Conservation (phyloP, 352 stramenopile genomes). For the Pythium aphanidermatum region DNA sequence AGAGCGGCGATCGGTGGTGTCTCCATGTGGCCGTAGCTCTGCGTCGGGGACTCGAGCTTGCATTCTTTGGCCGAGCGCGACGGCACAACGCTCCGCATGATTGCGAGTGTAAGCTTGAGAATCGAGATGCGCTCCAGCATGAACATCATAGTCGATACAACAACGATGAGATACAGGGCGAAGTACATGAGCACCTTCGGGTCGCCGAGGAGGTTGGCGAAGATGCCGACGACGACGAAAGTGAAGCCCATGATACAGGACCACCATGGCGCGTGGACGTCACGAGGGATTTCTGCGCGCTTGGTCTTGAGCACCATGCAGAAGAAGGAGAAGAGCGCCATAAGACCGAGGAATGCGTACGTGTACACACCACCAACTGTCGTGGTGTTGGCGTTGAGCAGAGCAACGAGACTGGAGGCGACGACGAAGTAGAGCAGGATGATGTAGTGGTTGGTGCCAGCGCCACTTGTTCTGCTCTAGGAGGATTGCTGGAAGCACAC, state of each 20-base stretch:
- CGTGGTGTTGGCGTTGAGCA: constrained; percentile 72
- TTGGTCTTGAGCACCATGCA: constrained; percentile 85
- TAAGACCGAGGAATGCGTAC: constrained; percentile 81
- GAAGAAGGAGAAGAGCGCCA: constrained; percentile 74
- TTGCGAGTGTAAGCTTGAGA: constrained; percentile 20
- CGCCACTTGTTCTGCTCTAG: constrained; percentile 58
- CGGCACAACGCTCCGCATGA: neutral
- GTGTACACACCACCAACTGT: constrained; percentile 85
- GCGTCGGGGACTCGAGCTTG: neutral
- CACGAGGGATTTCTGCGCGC: constrained; percentile 62
- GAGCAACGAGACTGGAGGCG: constrained; percentile 60
- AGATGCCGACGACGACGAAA: constrained; percentile 38
- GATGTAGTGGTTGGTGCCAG: constrained; percentile 74
- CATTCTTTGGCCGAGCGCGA: constrained; percentile 30
- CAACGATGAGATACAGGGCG: constrained; percentile 46
- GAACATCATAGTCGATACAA: constrained; percentile 41
- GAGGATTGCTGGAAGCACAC: constrained; percentile 52
- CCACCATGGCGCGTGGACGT: constrained; percentile 67
- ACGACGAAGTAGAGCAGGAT: constrained; percentile 76
- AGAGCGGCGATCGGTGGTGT: neutral
- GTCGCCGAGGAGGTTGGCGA: constrained; percentile 52
- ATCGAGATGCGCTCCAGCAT: constrained; percentile 63
- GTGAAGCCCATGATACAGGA: constrained; percentile 42
- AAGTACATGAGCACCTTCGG: constrained; percentile 41
- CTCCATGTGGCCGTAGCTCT: neutral